These are phyloP conservation scores for Stagonosporopsis cucurbitacearum DNA, from an alignment of 2,329 filamentous ascomycete species.

Conservation along the genomic window DNA sequence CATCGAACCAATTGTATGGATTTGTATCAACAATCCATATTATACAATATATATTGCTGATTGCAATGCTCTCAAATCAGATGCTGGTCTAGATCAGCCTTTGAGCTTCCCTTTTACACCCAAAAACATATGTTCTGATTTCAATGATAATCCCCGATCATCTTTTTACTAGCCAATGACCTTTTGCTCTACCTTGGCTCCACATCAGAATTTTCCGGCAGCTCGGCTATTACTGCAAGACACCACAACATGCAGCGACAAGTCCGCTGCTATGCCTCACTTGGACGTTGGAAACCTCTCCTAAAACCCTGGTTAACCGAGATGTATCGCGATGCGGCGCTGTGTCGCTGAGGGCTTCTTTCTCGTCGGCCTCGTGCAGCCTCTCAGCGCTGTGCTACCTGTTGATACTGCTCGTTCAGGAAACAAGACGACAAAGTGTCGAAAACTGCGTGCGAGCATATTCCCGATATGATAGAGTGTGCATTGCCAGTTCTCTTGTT, in stretches of 20 bases:
- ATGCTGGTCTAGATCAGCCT: too few species aligned
- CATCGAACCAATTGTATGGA: slow-evolving; percentile 50
- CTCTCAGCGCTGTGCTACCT: neutral
- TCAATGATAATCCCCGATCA: too few species aligned
- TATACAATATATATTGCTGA: neutral
- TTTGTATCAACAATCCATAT: slow-evolving; percentile 43
- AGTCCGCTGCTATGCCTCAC: neutral
- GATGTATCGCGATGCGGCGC: neutral
- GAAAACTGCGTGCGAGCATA: neutral
- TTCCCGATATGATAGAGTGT: neutral
- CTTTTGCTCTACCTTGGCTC: neutral
- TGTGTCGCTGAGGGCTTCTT: neutral
- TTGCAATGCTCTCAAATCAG: too few species aligned
- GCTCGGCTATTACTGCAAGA: neutral
- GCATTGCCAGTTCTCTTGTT: neutral
- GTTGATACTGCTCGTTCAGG: neutral
- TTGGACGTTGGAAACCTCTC: neutral
- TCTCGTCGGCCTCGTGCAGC: neutral
- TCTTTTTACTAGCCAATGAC: neutral
- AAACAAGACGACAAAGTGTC: neutral
- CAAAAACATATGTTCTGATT: too few species aligned
- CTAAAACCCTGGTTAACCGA: neutral
- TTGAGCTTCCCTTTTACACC: neutral
- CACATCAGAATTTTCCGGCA: neutral
- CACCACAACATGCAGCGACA: neutral